Base-by-base conservation (phyloP, 768 basidiomycete genomes). In the Boletales sp. region DNA sequence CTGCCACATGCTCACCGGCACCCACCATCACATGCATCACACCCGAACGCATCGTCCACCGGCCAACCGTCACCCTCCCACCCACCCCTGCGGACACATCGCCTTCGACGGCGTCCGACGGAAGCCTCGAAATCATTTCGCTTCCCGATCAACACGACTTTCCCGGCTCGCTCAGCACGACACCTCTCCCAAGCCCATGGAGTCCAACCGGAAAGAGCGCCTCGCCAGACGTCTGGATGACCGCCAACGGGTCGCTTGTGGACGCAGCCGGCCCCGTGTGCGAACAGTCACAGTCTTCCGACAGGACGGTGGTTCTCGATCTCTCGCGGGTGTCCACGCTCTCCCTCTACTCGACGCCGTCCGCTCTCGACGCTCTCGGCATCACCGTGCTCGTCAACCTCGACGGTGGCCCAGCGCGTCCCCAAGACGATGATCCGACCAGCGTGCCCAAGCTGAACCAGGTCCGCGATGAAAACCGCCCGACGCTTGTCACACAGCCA, bases 121-220 rank as follows among this genome's bases (percentile, higher is more conserved):
- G 53, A 17, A 60, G 58, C 32, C 25, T 63, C 7, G 46, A 64
- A 9, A 42, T 64, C 54, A 56, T 65, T 35, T 64, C 58, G 0
- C 53, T 65, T 21, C 21, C 21, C 41, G 49, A 46, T 30, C n/a
- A 42, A 2, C 12, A 39, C 8, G 43, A 51, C 40, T 12, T 40
- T 10, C 38, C 10, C 8, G 4, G 21, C 4, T 21, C 4, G 21
- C 21, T 4, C 21, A 21, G 21, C 4, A 21, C 60, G 21, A 28
- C 67, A 67, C 14, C 57, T 62, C 13, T 69, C 65, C 21, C 21
- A 21, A 21, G 21, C 3, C 65, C 67, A 5, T 69, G 65, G 65
- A 66, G 65, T 15, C 67, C 65, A 5, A 6, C 42, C 17, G 62
- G 56, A 45, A 53, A 38, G 17, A 3, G 14, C 1, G 15, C 54